Evolutionary conservation across 2,329 filamentous ascomycete genomes (phyloP).

Genomic region (Claviceps africana): DNA sequence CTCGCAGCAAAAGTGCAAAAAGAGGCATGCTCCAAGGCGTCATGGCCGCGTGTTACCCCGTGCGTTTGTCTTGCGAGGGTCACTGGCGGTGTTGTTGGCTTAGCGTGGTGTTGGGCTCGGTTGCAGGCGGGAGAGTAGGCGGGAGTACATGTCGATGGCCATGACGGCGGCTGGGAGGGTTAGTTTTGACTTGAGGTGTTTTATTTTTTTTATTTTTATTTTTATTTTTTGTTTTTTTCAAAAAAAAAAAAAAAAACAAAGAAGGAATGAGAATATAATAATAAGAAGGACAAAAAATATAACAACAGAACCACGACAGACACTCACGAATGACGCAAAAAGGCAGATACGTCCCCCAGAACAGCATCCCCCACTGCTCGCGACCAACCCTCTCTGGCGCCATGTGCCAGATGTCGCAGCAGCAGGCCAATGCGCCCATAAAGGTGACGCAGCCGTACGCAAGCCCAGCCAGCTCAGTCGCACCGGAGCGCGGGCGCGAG

Average conservation of each 20-base stretch:
- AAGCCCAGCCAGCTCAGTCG: constrained; percentile 35
- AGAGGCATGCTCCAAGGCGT: too few relatives aligned
- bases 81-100: too few relatives aligned
- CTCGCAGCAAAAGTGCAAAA: too few relatives aligned
- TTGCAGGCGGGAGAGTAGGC: constrained; percentile 31
- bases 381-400: constrained; percentile 23
- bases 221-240: neutral
- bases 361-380: constrained; percentile 30
- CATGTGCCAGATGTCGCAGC: constrained; percentile 36
- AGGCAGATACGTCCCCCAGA: constrained; percentile 36
- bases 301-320: neutral
- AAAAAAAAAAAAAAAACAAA: neutral
- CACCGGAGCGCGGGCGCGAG: constrained; percentile 22
- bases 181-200: neutral
- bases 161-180: constrained; percentile 29
- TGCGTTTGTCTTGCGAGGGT: too few relatives aligned
- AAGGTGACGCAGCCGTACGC: constrained; percentile 37
- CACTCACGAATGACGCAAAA: constrained; percentile 40
- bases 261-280: neutral
- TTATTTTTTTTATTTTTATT: neutral
- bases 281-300: neutral
- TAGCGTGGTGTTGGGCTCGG: neutral
- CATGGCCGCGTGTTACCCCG: too few relatives aligned
- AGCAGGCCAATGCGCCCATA: constrained; percentile 37
- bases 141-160: constrained; percentile 39